Percentiles rank a stretch among this genome's conserved stretches.
Conservation (phyloP, 306 rosid species). For the Casuarina equisetifolia region DNA sequence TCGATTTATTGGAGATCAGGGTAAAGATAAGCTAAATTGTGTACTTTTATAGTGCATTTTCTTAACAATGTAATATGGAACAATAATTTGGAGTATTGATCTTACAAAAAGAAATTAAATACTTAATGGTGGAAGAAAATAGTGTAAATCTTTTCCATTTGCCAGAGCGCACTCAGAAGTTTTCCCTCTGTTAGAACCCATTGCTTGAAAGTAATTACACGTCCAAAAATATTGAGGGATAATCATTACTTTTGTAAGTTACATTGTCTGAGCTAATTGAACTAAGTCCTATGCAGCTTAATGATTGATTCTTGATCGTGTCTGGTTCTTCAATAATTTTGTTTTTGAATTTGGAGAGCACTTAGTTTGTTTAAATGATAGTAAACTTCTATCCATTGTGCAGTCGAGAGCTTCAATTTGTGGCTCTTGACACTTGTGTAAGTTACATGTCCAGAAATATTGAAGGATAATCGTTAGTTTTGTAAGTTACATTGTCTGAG, state of each 20-base stretch:
- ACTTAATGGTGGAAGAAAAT: background rate
- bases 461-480: background rate
- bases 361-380: background rate
- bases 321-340: constrained; percentile 5
- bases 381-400: background rate
- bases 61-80: background rate
- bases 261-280: background rate
- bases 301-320: background rate
- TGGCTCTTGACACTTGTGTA: constrained; percentile 16
- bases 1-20: background rate
- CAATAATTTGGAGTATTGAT: background rate
- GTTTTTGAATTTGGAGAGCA: background rate
- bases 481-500: background rate
- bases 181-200: background rate
- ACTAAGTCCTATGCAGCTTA: background rate
- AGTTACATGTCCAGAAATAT: no score
- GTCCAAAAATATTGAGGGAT: background rate
- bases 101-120: background rate
- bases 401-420: constrained; percentile 18
- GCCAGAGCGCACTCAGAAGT: background rate
- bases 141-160: background rate
- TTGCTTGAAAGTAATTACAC: background rate
- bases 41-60: background rate
- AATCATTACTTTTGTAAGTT: background rate
- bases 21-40: background rate